Base-by-base conservation (phyloP, 176 grass and related monocot genomes). In the Aegilops speltoides region DNA sequence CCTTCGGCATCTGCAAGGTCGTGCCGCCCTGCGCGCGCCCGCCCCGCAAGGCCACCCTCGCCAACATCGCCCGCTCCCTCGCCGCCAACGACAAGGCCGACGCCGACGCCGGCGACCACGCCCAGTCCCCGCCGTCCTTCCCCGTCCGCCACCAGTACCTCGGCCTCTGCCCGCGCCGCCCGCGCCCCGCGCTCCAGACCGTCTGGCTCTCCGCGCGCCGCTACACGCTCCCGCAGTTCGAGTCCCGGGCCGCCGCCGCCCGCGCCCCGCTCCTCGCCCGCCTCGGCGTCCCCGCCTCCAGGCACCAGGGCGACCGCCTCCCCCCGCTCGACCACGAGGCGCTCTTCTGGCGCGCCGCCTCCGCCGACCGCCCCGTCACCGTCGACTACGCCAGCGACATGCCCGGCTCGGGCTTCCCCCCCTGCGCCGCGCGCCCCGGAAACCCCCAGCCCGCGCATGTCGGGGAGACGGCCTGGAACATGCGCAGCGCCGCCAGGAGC, bases 321-420 rank as follows among this genome's bases (percentile, higher is more conserved):
- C 73, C 96, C 19, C 91, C 90, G 46, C 90, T 96, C 68, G 89
- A 99, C 52, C 40, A 91, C n/a, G 97, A 99, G 65, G 85, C 90
- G n/a, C 92, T 99, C 83, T 99, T 99, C 90, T 99, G 94, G 94
- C 79, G 85, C 68, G 66, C 90, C 10, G 48, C 88, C 14, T 33
- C 79, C 8, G 82, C 89, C 20, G 94, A 94, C 83, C 89, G 90
- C 52, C 94, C 97, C 11, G 62, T 94, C 56, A 72, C 86, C 12
- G 92, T 96, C 4, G 94, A 99, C 75, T 92, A 99, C 84, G 97
- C 90, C 33, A 94, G 91, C 80, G 97, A 95, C 80, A 90, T 99
- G 59, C 83, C 94, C 1, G 97, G 97, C 65, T 99, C 97, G 0
- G 97, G 94, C 8, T 99, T 96, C 85, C 52, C 60, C 41, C 46